Base-by-base conservation (phyloP, 495 filamentous ascomycete genomes). In the Aspergillus kassunensis region DNA sequence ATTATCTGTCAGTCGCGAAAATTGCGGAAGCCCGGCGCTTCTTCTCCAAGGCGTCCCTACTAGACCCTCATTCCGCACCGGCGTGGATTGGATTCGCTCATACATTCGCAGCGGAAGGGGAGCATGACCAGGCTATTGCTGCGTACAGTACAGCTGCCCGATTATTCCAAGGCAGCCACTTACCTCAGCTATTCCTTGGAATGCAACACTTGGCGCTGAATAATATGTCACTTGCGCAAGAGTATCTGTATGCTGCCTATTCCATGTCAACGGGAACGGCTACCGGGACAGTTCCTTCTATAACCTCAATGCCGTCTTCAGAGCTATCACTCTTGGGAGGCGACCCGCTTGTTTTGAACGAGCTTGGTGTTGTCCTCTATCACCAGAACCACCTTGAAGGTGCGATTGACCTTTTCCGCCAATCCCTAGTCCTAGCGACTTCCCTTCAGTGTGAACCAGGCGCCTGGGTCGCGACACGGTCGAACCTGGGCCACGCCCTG, bases 81-180 rank as follows among this genome's bases (percentile, higher is more conserved):
- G 93, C 93, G 33, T 99, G 93, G 93, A 97, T 99, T 53, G 93
- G 93, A 8, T 99, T 99, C 69, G 93, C 93, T 19, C 93, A 99
- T 72, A 99, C 95, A 0, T 99, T 99, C 65, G 95, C 93, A n/a
- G 92, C 92, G n/a, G 93, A 99, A 69, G 93, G 95, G 47, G 93
- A 99, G 69, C 91, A 97, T 69, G 93, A 99, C 64, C 93, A 99
- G 71, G 93, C 93, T 45, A 96, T 99, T 54, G 91, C 92, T 13
- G 93, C 95, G 6, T 99, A 99, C 75, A 93, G 88, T 31, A 99
- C 93, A 12, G 93, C 93, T 1, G 93, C 92, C 11, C 80, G 95
- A 23, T 75, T 99, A 1, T 99, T 99, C 73, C 92, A 96, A 69
- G 93, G 93, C 33, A 97, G 92, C 2, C 93, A 99, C 62, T 80